Conservation (phyloP, 768 basidiomycete genomes). For the Boletus tomentosulus region DNA sequence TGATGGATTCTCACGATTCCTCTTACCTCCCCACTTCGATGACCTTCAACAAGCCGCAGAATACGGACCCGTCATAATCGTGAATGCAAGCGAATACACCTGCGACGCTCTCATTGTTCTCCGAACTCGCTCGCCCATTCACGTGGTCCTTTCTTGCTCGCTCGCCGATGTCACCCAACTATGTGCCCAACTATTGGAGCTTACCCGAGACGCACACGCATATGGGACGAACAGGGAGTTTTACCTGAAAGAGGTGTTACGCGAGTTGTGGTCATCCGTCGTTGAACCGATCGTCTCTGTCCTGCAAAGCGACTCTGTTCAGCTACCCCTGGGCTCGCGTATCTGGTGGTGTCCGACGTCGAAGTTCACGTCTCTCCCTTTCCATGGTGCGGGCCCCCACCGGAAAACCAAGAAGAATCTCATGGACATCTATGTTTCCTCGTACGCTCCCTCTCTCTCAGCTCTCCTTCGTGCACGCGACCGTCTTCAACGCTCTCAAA, state of each 20-base stretch:
- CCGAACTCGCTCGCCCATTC: background rate
- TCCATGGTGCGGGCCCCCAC: background rate
- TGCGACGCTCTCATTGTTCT: background rate
- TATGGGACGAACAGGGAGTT: background rate
- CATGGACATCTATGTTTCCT: background rate
- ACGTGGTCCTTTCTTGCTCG: background rate
- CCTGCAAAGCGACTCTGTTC: background rate
- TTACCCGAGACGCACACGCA: background rate
- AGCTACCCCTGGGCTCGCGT: background rate
- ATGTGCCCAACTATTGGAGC: background rate
- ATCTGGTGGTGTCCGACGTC: slow-evolving; percentile 3
- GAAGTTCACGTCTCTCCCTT: background rate
- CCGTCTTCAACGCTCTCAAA: background rate
- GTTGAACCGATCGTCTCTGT: background rate
- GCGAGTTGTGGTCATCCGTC: background rate
- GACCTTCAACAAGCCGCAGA: background rate
- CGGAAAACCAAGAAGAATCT: background rate
- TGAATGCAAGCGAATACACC: background rate
- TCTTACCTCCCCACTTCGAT: background rate
- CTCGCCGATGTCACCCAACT: background rate
- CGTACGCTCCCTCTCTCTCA: background rate
- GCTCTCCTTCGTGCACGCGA: background rate
- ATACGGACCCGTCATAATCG: background rate
- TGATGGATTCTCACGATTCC: background rate
- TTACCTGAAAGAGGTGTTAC: background rate